These are phyloP conservation scores for Yarrowia yakushimensis DNA, from an alignment of 805 yeast species.

Conservation along the genomic window DNA sequence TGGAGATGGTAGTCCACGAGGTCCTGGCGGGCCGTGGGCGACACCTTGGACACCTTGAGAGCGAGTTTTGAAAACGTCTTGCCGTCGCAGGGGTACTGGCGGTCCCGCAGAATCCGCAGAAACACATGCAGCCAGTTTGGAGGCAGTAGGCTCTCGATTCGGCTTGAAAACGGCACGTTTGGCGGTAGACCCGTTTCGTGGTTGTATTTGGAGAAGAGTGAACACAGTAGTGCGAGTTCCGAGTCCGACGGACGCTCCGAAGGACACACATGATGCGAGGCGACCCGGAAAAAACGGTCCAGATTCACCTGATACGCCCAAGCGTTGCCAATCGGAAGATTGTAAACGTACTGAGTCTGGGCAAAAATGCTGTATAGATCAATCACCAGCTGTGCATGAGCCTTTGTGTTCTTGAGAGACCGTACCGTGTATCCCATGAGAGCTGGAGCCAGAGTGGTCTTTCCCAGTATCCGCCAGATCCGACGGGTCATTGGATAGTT, in stretches of 20 bases:
- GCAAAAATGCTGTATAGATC: slow-evolving; percentile 7
- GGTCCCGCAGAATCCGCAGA: slow-evolving; percentile 2
- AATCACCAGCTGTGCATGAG: not conserved
- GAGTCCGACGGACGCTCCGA: not conserved
- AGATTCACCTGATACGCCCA: slow-evolving; percentile 13
- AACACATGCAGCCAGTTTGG: slow-evolving; percentile 7
- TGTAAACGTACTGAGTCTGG: slow-evolving; percentile 7
- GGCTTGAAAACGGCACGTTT: not conserved
- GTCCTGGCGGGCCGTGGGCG: slow-evolving; percentile 6
- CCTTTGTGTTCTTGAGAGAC: not conserved
- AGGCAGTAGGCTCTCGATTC: not conserved
- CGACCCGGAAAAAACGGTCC: not conserved
- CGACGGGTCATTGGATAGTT: not conserved
- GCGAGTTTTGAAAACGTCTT: not conserved
- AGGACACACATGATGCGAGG: not conserved
- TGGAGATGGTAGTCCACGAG: slow-evolving; percentile 15
- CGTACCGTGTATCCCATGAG: not conserved
- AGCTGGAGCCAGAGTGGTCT: not conserved
- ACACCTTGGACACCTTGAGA: not conserved
- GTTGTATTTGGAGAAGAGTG: slow-evolving; percentile 6
- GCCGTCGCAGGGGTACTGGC: slow-evolving; percentile 14
- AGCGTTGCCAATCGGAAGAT: slow-evolving; percentile 17
- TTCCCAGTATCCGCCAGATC: slow-evolving; percentile 15
- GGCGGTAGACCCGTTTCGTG: slow-evolving; percentile 18
- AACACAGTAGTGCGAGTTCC: not conserved